A percentile compares a stretch with the other conserved stretches of the same genome.
phyloP scores from a whole-genome alignment of 179 eudicot species.

The Sideroxylon spinosum region DNA sequence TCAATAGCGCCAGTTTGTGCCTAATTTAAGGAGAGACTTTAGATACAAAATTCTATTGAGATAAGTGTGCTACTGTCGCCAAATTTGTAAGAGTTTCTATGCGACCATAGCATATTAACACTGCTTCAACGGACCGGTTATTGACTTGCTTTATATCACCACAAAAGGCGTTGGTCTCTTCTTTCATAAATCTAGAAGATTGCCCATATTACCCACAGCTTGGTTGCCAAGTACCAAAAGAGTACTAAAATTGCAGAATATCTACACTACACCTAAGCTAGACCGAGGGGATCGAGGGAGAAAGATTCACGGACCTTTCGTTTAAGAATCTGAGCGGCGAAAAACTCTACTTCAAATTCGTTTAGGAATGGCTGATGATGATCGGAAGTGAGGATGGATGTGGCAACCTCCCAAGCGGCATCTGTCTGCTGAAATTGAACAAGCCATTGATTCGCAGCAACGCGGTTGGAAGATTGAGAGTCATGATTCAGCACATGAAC shows the following conservation, averaged over 20 bases:
- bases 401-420: slow-evolving; percentile 87
- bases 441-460: slow-evolving; percentile 93
- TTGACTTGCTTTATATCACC: not conserved
- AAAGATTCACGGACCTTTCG: slow-evolving; percentile 55
- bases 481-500: slow-evolving; percentile 86
- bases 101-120: not conserved
- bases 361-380: slow-evolving; percentile 30
- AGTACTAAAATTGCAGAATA: not conserved
- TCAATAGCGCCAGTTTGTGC: not conserved
- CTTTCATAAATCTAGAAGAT: not conserved
- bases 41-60: not conserved
- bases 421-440: slow-evolving; percentile 84
- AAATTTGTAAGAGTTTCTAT: not conserved
- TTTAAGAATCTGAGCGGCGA: slow-evolving; percentile 97
- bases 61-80: not conserved
- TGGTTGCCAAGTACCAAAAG: not conserved
- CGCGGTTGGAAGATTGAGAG: slow-evolving; percentile 71
- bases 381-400: slow-evolving; percentile 58
- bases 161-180: not conserved
- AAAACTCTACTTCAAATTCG: slow-evolving; percentile 74
- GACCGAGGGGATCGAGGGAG: not conserved
- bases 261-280: not conserved
- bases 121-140: not conserved
- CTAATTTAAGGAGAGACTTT: not conserved
- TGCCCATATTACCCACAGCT: not conserved